phyloP scores from a whole-genome alignment of 345 rosid species.

The Geranium rotundifolium region DNA sequence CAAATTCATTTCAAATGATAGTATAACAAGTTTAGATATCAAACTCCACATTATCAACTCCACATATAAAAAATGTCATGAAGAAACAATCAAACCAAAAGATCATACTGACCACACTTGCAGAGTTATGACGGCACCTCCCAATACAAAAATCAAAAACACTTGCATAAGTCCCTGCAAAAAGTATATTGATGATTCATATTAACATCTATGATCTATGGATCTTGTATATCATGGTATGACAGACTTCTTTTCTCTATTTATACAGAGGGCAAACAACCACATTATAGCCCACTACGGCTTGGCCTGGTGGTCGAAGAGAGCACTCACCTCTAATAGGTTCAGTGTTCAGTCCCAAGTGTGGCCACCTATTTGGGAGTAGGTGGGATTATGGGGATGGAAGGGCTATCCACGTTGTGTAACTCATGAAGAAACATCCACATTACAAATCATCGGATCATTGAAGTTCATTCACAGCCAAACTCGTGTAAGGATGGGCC shows the following conservation, averaged over 20 bases:
- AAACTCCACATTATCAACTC: not conserved
- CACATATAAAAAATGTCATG: not conserved
- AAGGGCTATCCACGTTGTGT: no score
- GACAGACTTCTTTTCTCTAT: no score
- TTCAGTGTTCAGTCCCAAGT: no score
- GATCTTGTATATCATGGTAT: no score
- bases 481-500: not conserved
- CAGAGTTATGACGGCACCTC: slow-evolving; percentile 91
- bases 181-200: slow-evolving; percentile 1
- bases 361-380: no score
- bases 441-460: not conserved
- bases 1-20: slow-evolving; percentile 9
- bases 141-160: slow-evolving; percentile 88
- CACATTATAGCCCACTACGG: no score
- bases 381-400: no score
- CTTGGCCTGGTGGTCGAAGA: no score
- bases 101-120: slow-evolving; percentile 62
- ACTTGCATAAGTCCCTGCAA: slow-evolving; percentile 52
- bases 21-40: not conserved
- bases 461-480: not conserved
- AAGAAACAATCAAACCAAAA: slow-evolving; percentile 4
- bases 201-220: not conserved
- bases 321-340: no score
- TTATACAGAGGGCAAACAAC: no score
- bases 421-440: not conserved